Evolutionary conservation across 306 rosid species (phyloP), one percentile per base, ranked within the genome.

Genomic region (Casuarina glauca): DNA sequence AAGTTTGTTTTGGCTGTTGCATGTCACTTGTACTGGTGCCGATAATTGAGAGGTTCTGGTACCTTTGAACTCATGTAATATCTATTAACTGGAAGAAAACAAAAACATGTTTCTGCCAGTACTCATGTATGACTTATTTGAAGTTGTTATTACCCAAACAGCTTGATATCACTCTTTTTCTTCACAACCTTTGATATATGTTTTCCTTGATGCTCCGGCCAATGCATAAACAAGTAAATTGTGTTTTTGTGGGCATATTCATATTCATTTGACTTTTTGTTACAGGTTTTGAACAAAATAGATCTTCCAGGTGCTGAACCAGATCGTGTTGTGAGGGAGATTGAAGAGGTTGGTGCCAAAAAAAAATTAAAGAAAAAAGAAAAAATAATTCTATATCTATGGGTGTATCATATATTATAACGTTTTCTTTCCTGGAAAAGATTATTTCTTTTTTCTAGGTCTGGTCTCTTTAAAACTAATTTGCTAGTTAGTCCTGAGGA

Each of bases 221-320:
- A 70, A 48, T 38, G 61, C 71, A 48, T 71, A 39, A 55, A 62
- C 46, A 42, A 42, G 19, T 72, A 10, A 72, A 81, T 79, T 60
- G 68, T 62, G 17, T 57, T 8, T 69, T 49, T 66, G 15, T 52
- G 48, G 12, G 38, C 46, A 42, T 57, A 10, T 62, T 71, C 69
- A 61, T 45, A 85, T 72, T 79, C 43, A 36, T 43, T 39, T 26
- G 76, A 51, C 60, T 75, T 81, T 78, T 38, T 54, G 82, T 74
- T 38, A 54, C 90, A 92, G 97, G 97, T 94, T 79, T 80, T 94
- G 81, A 94, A 94, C 85, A 94, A 94, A 82, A 94, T 94, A 49
- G 98, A 94, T 80, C 98, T 94, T 75, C 98, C 98, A 2, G 98
- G 98, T 51, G 98, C 97, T 77, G 96, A 94, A 44, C 98, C 98